These are phyloP conservation scores for Collybia sordida DNA, from an alignment of 768 basidiomycete species.

Conservation along the genomic window DNA sequence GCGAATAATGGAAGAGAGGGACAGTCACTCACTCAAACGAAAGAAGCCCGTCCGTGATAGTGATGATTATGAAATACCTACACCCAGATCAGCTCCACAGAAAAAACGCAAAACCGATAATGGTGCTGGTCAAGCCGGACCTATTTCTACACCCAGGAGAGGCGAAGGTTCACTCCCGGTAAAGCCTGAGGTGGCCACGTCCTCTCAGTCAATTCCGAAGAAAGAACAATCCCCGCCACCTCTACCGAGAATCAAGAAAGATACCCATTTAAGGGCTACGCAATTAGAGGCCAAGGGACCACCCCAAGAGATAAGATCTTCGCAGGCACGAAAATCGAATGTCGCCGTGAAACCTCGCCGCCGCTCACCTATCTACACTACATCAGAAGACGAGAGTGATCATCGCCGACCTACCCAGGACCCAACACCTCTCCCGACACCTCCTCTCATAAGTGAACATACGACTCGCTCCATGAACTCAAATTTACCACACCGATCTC, in stretches of 20 bases:
- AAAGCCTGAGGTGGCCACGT: conserved; percentile 30
- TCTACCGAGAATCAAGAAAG: conserved; percentile 20
- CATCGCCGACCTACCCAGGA: conserved; percentile 16
- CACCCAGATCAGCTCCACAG: conserved; percentile 12
- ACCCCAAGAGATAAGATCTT: conserved; percentile 14
- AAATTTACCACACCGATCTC: conserved; percentile 19
- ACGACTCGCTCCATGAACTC: conserved; percentile 10
- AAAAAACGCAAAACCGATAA: conserved; percentile 48
- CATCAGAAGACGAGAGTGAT: conserved; percentile 62
- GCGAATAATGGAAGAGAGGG: conserved; percentile 10
- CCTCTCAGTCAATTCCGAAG: conserved; percentile 34
- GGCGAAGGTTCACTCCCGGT: conserved; percentile 31
- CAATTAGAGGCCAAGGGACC: conserved; percentile 8
- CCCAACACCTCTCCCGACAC: conserved; percentile 20
- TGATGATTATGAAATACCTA: conserved; percentile 27
- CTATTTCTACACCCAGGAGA: conserved; percentile 9
- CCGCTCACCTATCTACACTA: conserved; percentile 63
- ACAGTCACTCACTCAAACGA: conserved; percentile 35
- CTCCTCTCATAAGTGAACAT: conserved; percentile 20
- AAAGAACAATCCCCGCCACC: conserved; percentile 32
- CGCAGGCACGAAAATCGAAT: conserved; percentile 17
- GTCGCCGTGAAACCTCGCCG: conserved; percentile 40
- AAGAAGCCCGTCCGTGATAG: conserved; percentile 32
- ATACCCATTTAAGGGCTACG: conserved; percentile 5
- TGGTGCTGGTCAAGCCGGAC: conserved; percentile 14